phyloP scores from a whole-genome alignment of 139 green algal species.

The Raphidocelis subcapitata region DNA sequence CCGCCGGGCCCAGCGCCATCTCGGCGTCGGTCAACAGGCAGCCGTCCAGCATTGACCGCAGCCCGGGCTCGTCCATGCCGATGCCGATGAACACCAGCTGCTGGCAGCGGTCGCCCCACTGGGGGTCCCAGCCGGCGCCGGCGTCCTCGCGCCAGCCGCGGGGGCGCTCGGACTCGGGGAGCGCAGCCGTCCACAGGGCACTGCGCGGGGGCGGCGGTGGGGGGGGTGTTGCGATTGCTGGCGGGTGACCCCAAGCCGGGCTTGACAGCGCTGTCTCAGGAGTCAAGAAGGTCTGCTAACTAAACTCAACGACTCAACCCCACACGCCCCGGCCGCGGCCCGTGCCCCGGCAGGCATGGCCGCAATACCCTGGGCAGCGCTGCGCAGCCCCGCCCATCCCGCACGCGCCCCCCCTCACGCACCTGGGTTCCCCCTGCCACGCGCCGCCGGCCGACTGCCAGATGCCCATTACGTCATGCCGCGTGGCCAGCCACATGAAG shows the following conservation, averaged over 20 bases:
- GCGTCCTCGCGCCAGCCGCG: neutral
- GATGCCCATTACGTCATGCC: slow-evolving; percentile 54
- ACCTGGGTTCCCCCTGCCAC: slow-evolving; percentile 59
- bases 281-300: too few species aligned
- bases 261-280: too few species aligned
- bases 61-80: slow-evolving; percentile 50
- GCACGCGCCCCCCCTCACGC: neutral
- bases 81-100: slow-evolving; percentile 84
- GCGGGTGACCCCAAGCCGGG: too few species aligned
- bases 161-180: slow-evolving; percentile 16
- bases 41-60: slow-evolving; percentile 58
- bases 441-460: slow-evolving; percentile 55
- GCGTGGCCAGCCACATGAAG: slow-evolving; percentile 64
- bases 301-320: too few species aligned
- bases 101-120: slow-evolving; percentile 63
- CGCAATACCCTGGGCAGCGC: too few species aligned
- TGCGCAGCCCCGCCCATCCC: neutral
- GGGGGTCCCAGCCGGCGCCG: slow-evolving; percentile 28
- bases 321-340: too few species aligned
- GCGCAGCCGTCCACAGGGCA: slow-evolving; percentile 29
- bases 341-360: too few species aligned
- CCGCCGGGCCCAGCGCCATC: slow-evolving; percentile 50
- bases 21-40: slow-evolving; percentile 66
- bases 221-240: too few species aligned
- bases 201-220: slow-evolving; percentile 16